Conservation (phyloP, 1,284 basidiomycete species). For the Cystobasidium slooffiae region DNA sequence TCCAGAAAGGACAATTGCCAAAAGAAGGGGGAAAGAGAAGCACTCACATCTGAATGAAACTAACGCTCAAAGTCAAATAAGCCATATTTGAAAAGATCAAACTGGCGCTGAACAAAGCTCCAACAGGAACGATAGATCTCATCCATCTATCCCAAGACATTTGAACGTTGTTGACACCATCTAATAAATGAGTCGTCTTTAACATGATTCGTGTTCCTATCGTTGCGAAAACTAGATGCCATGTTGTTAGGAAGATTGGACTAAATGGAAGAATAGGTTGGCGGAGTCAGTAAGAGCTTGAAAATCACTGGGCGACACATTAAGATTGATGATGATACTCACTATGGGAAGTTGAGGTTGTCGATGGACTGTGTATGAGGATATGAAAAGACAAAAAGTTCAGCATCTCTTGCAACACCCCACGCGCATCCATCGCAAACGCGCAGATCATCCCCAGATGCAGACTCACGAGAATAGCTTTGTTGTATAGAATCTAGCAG, state of each 20-base stretch:
- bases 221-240: conserved; percentile 60
- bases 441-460: background rate
- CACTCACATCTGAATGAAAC: conserved; percentile 61
- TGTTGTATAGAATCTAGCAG: conserved; percentile 44
- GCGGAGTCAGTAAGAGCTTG: background rate
- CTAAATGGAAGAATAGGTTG: background rate
- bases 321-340: background rate
- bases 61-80: conserved; percentile 59
- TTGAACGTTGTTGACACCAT: conserved; percentile 56
- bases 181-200: conserved; percentile 58
- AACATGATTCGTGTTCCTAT: conserved; percentile 58
- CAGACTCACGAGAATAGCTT: conserved; percentile 42
- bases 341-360: conserved; percentile 43
- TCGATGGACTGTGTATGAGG: conserved; percentile 18
- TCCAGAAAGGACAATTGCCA: background rate
- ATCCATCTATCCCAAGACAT: conserved; percentile 55
- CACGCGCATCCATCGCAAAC: too few species aligned
- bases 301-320: background rate
- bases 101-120: conserved; percentile 60
- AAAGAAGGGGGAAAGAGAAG: background rate
- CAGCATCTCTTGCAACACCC: background rate
- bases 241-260: conserved; percentile 59
- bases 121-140: conserved; percentile 60
- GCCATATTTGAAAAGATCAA: conserved; percentile 61
- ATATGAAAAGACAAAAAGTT: conserved; percentile 6